Evolutionary conservation across 2,329 filamentous ascomycete species (phyloP), one percentile per base, ranked within the genome.

Genomic region (Tetracladium maxilliforme): DNA sequence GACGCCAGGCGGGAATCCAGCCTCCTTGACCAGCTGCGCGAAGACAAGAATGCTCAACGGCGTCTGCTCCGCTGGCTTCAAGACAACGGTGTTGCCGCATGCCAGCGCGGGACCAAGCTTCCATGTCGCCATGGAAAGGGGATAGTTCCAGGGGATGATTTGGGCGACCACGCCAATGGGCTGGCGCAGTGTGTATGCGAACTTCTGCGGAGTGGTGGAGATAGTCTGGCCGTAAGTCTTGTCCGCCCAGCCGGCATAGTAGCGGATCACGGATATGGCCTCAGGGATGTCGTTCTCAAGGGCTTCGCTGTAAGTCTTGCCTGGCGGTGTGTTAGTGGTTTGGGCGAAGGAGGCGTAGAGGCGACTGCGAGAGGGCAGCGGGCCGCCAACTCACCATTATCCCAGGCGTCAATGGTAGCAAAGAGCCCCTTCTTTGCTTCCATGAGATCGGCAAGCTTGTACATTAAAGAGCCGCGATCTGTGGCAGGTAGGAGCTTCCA

Each of bases 41-140:
- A 48, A n/a, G 43, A 51, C 45, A 51, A 16, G 23, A 13, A 10
- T 10, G 34, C 45, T 38, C 34, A 64, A 44, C 0, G 71, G 71
- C 0, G 70, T 65, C 36, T 70, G 60, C 47, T 77, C 70, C 30
- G 62, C 68, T 7, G 65, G 64, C 47, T 77, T 76, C 16, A 75
- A 42, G 3, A 76, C 45, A 20, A 76, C 59, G 13, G 57, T 58
- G 40, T 71, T 71, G 2, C 69, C 69, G 0, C 63, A 61, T 0
- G 64, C 66, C 16, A 76, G 48, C 0, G 69, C 70, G 0, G 70
- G 67, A 3, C 64, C 68, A 17, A 70, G 47, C 44, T 76, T 75
- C 45, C 45, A 42, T 1, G 43, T 47, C 15, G 62, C 49, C 32
- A 60, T 56, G 3, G 55, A 27, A 4, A 66, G 34, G 0, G 64